A percentile compares a stretch with the other conserved stretches of the same genome.
Conservation (phyloP, 2,329 filamentous ascomycete genomes). For the Fusarium coicis region DNA sequence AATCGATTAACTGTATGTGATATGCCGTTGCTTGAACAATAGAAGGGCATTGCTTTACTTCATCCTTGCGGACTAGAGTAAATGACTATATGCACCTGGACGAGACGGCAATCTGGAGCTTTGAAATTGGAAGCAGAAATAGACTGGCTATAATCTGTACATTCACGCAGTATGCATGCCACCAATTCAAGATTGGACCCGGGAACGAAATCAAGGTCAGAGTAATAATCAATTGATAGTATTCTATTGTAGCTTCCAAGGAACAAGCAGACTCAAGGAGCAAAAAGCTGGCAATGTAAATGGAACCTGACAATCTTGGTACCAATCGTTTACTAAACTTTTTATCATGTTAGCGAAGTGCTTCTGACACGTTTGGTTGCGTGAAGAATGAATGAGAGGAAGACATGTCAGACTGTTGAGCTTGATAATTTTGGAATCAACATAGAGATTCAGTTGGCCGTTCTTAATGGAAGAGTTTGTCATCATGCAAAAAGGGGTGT, state of each 20-base stretch:
- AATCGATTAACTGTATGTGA: slow-evolving; percentile 18
- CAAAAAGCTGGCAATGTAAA: neutral
- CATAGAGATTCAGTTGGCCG: slow-evolving; percentile 72
- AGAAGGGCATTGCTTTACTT: slow-evolving; percentile 11
- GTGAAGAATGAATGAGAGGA: slow-evolving; percentile 2
- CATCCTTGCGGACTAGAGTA: neutral
- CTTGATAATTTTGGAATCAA: slow-evolving; percentile 69
- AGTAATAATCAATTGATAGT: neutral
- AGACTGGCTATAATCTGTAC: neutral
- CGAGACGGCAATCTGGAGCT: too few relatives aligned
- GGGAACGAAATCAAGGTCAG: neutral
- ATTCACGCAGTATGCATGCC: neutral
- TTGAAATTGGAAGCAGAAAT: neutral
- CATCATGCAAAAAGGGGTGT: slow-evolving; percentile 58
- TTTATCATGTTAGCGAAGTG: slow-evolving; percentile 41
- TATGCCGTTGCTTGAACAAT: slow-evolving; percentile 6
- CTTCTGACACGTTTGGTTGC: neutral
- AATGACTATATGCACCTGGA: neutral
- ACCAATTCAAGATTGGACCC: neutral
- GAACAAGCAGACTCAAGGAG: neutral
- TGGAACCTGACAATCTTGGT: neutral
- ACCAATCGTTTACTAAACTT: slow-evolving; percentile 23
- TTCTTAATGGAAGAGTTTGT: slow-evolving; percentile 69
- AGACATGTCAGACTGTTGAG: slow-evolving; percentile 69
- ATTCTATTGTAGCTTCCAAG: neutral